These are phyloP conservation scores for Lactifluus piperatus DNA, from an alignment of 768 basidiomycete genomes.

Conservation along the genomic window DNA sequence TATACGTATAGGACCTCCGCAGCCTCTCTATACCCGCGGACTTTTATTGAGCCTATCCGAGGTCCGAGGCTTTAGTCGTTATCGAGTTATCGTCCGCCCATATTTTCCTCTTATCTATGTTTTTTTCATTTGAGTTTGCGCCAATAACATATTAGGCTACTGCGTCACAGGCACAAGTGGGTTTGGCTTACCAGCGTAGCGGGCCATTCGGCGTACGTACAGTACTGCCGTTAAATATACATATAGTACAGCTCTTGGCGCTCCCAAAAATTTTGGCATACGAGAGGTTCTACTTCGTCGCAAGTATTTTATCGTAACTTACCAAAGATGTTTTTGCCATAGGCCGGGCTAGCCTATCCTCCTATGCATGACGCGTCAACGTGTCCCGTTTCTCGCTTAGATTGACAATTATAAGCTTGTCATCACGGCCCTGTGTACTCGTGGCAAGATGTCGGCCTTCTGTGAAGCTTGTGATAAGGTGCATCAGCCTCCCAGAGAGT, in stretches of 20 bases:
- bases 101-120: not conserved
- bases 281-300: not conserved
- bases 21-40: not conserved
- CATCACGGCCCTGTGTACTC: not conserved
- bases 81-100: too few species aligned
- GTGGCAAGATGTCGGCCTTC: not conserved
- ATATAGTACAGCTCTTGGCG: not conserved
- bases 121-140: not conserved
- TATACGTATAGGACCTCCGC: not conserved
- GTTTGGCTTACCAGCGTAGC: not conserved
- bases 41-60: not conserved
- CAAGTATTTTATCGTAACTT: not conserved
- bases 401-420: not conserved
- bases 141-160: not conserved
- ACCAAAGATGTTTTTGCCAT: constrained; percentile 5
- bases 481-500: not conserved
- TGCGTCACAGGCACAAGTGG: constrained; percentile 14
- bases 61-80: too few species aligned
- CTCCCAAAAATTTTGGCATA: not conserved
- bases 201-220: not conserved
- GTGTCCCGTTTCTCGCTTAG: not conserved
- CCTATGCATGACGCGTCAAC: not conserved
- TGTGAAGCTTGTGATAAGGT: not conserved
- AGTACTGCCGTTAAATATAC: not conserved
- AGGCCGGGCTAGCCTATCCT: not conserved